Evolutionary conservation across 2,329 filamentous ascomycete genomes (phyloP).

Genomic region (Ophiostoma tasmaniense): DNA sequence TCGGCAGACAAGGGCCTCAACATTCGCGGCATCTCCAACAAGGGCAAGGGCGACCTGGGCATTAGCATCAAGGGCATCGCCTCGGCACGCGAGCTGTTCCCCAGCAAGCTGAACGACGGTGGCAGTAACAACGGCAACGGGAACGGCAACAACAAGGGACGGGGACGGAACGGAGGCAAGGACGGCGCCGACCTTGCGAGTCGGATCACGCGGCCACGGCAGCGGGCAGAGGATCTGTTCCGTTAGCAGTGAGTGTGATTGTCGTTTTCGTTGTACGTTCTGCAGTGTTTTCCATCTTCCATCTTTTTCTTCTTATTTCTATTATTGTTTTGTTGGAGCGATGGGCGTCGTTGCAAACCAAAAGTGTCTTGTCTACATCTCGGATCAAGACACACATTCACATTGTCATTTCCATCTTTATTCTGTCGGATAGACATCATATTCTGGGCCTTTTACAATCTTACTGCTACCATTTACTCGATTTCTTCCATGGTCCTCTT

Average conservation of each 20-base stretch:
- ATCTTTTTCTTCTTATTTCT: too few species aligned
- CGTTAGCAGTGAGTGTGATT: conserved; percentile 34
- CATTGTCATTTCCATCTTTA: neutral
- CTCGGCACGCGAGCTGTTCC: conserved; percentile 59
- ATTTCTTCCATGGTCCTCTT: neutral
- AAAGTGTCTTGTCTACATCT: neutral
- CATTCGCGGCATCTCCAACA: conserved; percentile 49
- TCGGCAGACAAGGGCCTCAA: conserved; percentile 31
- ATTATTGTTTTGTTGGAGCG: neutral
- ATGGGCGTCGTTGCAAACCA: neutral
- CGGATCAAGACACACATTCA: neutral
- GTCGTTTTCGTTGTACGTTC: neutral
- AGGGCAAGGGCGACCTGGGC: conserved; percentile 28
- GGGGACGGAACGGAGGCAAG: conserved; percentile 49
- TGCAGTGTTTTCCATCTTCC: neutral
- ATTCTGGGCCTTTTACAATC: neutral
- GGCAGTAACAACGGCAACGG: conserved; percentile 27
- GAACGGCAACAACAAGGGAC: neutral
- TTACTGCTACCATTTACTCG: too few species aligned
- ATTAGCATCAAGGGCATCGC: conserved; percentile 59
- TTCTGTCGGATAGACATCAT: neutral
- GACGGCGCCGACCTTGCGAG: conserved; percentile 59
- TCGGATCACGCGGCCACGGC: conserved; percentile 46
- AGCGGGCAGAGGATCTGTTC: conserved; percentile 67
- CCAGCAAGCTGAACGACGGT: conserved; percentile 45